Conservation (phyloP, 1,284 basidiomycete genomes). For the Cryptococcus hybrid region DNA sequence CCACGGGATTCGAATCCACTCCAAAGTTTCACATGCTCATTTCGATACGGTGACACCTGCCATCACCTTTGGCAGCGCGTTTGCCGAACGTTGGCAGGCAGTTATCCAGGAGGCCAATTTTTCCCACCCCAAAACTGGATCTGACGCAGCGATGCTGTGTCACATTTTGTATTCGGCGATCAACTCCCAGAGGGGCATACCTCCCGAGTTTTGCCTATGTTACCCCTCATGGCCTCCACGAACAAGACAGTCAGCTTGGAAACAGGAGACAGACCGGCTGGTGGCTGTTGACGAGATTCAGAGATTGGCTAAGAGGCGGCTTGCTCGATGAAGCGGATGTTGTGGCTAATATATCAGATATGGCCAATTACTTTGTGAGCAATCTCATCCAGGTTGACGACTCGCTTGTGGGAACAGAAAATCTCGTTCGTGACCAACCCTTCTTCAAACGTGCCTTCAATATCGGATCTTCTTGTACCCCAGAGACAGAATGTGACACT, state of each 20-base stretch:
- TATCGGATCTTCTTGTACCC: neutral
- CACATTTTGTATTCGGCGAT: slow-evolving; percentile 19
- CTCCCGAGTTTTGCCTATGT: slow-evolving; percentile 35
- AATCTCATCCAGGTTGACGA: slow-evolving; percentile 26
- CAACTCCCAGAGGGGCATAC: slow-evolving; percentile 5
- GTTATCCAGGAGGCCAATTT: neutral
- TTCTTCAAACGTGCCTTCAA: slow-evolving; percentile 34
- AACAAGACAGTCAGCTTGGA: slow-evolving; percentile 31
- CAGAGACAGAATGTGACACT: neutral
- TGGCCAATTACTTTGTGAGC: slow-evolving; percentile 18
- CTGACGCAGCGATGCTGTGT: slow-evolving; percentile 17
- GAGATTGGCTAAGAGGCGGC: slow-evolving; percentile 31
- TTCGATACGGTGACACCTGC: slow-evolving; percentile 17
- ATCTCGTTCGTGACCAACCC: slow-evolving; percentile 22
- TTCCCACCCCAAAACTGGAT: neutral
- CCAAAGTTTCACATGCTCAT: neutral
- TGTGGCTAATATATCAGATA: slow-evolving; percentile 2
- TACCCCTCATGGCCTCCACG: slow-evolving; percentile 39
- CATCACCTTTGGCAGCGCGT: slow-evolving; percentile 10
- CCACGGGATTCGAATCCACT: slow-evolving; percentile 7
- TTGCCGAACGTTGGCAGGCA: slow-evolving; percentile 20
- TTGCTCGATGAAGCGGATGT: neutral
- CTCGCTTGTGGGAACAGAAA: slow-evolving; percentile 19
- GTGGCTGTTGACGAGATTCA: slow-evolving; percentile 35
- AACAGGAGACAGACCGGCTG: slow-evolving; percentile 41